Base-by-base conservation (phyloP, 371 early-diverging fungal genomes). In the Apophysomyces ossiformis region DNA sequence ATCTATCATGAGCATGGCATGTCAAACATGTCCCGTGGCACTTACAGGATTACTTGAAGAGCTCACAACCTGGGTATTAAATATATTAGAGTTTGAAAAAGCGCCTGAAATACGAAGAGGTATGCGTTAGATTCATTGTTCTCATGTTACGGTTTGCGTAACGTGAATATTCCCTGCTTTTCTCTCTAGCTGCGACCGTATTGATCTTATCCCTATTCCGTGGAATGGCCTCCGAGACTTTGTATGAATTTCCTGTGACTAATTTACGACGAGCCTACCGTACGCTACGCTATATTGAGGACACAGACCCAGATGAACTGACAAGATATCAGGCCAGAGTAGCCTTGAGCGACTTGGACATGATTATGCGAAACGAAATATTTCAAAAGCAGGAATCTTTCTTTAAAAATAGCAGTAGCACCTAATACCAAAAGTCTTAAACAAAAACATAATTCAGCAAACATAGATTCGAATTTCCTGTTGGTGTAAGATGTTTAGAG, bases 1-100 rank as follows among this genome's bases (percentile, higher is more conserved):
- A 47, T 87, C 92, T 1, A 87, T 96, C 26, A 72, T 94, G 16
- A 86, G 92, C 12, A 82, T 79, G 38, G 85, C 89, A 4, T 92
- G 92, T 26, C 90, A 93, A 75, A 89, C 87, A 5, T 85, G 87
- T 57, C 92, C 95, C 1, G 77, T 82, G 36, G 87, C 93, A 3
- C 75, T 96, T 37, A 70, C 87, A 4, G 82, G 84, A 1, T 87
- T 87, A 73, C 72, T 93, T 61, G 67, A 81, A 35, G 86, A 87
- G 63, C 66, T 96, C 38, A 71, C 89, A 4, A 82, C 87, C 62
- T 92, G 92, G 85, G 73, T 91, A 0, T 74, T 87, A 21, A 85
- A 85, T 35, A 83, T 91, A 58, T 72, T 96, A 39, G 82, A 87
- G 54, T 69, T 90, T 39, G 91, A 89, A 63, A 81, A 83, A 37